Evolutionary conservation across 805 yeast species (phyloP).

Genomic region (Jamesozyma piceae): DNA sequence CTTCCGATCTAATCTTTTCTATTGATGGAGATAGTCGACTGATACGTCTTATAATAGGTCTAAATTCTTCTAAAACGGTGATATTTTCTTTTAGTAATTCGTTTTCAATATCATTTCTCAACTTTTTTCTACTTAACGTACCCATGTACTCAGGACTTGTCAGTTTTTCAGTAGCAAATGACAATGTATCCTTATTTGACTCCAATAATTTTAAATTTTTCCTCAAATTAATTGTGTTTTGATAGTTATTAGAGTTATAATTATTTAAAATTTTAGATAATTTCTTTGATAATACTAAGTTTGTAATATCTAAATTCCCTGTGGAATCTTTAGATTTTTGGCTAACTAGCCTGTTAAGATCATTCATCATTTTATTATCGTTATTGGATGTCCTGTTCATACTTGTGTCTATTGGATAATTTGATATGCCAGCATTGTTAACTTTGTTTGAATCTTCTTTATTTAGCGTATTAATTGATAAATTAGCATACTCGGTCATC

Average conservation of each 20-base stretch:
- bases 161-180: conserved; percentile 32
- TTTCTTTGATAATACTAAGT: conserved; percentile 26
- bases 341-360: background rate
- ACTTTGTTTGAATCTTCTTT: background rate
- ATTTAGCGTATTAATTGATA: conserved; percentile 3
- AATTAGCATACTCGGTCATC: conserved; percentile 17
- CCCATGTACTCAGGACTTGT: conserved; percentile 43
- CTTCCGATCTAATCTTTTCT: conserved; percentile 15
- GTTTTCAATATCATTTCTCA: conserved; percentile 51
- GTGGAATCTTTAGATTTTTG: conserved; percentile 1
- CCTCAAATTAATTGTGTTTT: conserved; percentile 27
- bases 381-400: background rate
- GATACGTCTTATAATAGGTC: conserved; percentile 37
- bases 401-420: background rate
- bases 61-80: conserved; percentile 37
- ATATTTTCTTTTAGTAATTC: conserved; percentile 51
- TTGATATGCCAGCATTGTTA: background rate
- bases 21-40: conserved; percentile 26
- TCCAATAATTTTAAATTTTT: conserved; percentile 30
- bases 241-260: conserved; percentile 20
- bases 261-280: conserved; percentile 30
- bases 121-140: conserved; percentile 47
- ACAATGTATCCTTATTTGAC: conserved; percentile 20
- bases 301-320: conserved; percentile 12
- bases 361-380: background rate